Percentiles rank a stretch among this genome's conserved stretches.
Evolutionary conservation across 257 asterid genomes (phyloP).

Genomic region (Mentha longifolia): DNA sequence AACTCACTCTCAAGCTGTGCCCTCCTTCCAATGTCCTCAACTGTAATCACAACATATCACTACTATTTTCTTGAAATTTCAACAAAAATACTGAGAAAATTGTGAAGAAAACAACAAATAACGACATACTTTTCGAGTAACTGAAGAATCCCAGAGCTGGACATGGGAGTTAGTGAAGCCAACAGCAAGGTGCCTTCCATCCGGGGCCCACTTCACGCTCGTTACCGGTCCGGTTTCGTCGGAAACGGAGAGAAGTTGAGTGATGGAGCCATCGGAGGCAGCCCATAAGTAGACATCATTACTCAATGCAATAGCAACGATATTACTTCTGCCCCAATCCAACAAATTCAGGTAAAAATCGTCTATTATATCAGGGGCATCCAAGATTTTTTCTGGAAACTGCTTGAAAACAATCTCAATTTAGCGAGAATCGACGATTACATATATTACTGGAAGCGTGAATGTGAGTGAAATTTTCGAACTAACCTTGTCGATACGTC

Average conservation of each 20-base stretch:
- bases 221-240: slow-evolving; percentile 49
- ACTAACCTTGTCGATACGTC: slow-evolving; percentile 43
- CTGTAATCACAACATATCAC: slow-evolving; percentile 26
- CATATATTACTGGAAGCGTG: neutral
- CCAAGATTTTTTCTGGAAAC: slow-evolving; percentile 44
- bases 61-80: too few relatives aligned
- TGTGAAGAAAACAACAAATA: neutral
- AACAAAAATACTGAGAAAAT: neutral
- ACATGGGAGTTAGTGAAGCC: slow-evolving; percentile 50
- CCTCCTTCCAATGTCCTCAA: slow-evolving; percentile 46
- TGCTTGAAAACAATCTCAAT: slow-evolving; percentile 17
- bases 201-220: slow-evolving; percentile 53
- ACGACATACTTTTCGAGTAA: slow-evolving; percentile 26
- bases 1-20: slow-evolving; percentile 43
- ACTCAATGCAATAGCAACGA: slow-evolving; percentile 49
- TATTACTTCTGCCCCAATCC: slow-evolving; percentile 52
- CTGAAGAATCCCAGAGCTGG: slow-evolving; percentile 43
- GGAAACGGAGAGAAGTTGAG: slow-evolving; percentile 34
- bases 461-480: neutral
- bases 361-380: slow-evolving; percentile 52
- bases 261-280: slow-evolving; percentile 40
- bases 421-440: neutral
- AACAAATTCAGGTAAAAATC: slow-evolving; percentile 52
- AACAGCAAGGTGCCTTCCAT: slow-evolving; percentile 49
- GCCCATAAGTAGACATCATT: slow-evolving; percentile 48